Base-by-base conservation (phyloP, 192 early-diverging fungal species). In the Anaeromyces robustus region DNA sequence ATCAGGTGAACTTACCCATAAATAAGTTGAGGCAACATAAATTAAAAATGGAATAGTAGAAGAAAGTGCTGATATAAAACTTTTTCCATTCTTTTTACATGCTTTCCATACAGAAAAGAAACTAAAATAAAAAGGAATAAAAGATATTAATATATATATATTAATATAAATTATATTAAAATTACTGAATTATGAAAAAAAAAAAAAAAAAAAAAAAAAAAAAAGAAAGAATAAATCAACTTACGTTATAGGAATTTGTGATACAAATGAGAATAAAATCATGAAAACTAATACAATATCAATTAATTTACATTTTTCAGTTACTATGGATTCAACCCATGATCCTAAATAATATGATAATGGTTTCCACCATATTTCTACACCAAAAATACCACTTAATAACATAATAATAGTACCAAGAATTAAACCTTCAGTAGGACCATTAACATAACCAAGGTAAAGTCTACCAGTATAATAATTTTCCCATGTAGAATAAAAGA, bases 401-500 rank as follows among this genome's bases (percentile, higher is more conserved):
- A 92, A 82, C 83, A 93, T 90, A 19, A 87, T 86, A 18, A 92
- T 34, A 79, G 92, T 93, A 29, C 91, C 92, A 82, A 92, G 86
- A 29, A 95, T 88, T 77, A 96, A 86, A 77, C 94, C 93, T 85
- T 96, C 95, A 2, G 94, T 95, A n/a, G 95, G 94, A 34, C 95
- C 95, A 80, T 95, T 95, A 79, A 95, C 80, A 82, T 93, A 91
- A 6, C 94, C 94, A 29, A 96, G 87, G 82, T 94, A 96, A 29
- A 96, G 87, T 6, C 90, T 89, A 29, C 93, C 94, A 14, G 95
- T 96, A 83, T 95, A 94, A 84, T 94, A 96, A 82, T 94, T 94
- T 83, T 96, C 95, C 91, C 94, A 94, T 16, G 95, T 96, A 12
- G 94, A 95, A 52, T 94, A 83, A 87, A 93, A 95, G 84, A 96